phyloP scores from a whole-genome alignment of 306 rosid genomes.

The Glycine soja region DNA sequence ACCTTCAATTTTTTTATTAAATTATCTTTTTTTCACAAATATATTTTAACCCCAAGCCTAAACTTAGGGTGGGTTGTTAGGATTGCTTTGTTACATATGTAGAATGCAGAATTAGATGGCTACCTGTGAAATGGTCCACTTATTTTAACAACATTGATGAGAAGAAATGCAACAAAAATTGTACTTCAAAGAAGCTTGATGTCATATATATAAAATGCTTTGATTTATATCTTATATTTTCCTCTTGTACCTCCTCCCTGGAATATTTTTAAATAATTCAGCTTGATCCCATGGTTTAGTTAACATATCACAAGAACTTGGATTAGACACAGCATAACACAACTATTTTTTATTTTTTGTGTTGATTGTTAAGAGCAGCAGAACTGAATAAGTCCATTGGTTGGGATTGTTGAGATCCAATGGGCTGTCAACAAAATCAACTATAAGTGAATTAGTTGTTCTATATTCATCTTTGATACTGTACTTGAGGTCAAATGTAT shows the following conservation, averaged over 20 bases:
- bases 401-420: not conserved
- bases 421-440: not conserved
- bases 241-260: not conserved
- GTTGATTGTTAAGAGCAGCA: not conserved
- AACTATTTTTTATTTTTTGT: not conserved
- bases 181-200: not conserved
- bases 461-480: not conserved
- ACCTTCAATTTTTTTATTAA: not conserved
- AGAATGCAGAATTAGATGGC: not conserved
- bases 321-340: not conserved
- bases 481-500: not conserved
- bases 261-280: slow-evolving; percentile 13
- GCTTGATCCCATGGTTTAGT: not conserved
- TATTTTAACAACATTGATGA: slow-evolving; percentile 6
- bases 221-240: slow-evolving; percentile 8
- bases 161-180: not conserved
- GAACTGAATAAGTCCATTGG: not conserved
- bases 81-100: not conserved
- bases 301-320: not conserved
- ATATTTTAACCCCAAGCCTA: slow-evolving; percentile 1
- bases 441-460: not conserved
- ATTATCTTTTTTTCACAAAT: not conserved
- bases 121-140: not conserved
- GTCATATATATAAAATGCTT: slow-evolving; percentile 2
- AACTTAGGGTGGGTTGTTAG: not conserved